Conservation (phyloP, 352 stramenopile genomes). For the Phytophthora foliorum region DNA sequence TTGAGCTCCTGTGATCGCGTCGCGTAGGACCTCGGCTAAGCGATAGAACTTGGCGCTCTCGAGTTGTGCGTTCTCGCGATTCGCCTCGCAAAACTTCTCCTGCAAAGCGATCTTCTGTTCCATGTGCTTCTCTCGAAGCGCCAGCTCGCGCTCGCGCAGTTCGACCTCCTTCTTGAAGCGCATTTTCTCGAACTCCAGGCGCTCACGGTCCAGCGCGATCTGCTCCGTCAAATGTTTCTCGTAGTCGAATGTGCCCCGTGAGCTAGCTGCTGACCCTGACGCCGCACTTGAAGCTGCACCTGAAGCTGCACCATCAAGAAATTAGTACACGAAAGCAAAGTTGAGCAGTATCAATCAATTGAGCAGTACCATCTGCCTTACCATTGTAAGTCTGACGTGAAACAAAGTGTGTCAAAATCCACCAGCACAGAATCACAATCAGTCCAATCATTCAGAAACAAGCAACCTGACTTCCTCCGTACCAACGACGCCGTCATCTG, state of each 20-base stretch:
- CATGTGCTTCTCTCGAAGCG: slow-evolving; percentile 72
- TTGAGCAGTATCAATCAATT: no score
- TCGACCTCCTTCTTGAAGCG: slow-evolving; percentile 84
- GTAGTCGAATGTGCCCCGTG: slow-evolving; percentile 70
- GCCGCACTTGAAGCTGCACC: slow-evolving; percentile 17
- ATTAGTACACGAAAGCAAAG: background rate
- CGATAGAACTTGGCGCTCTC: slow-evolving; percentile 70
- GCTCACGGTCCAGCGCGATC: slow-evolving; percentile 75
- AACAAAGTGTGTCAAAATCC: background rate
- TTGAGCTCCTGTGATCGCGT: slow-evolving; percentile 52
- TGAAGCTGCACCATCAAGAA: slow-evolving; percentile 16
- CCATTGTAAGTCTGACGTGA: slow-evolving; percentile 34
- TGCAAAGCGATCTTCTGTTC: slow-evolving; percentile 66
- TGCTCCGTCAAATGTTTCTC: slow-evolving; percentile 81
- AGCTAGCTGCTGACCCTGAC: slow-evolving; percentile 18
- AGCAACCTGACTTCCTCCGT: no score
- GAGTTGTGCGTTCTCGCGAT: slow-evolving; percentile 52
- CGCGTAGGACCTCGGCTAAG: slow-evolving; percentile 67
- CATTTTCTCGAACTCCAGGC: slow-evolving; percentile 76
- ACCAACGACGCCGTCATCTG: slow-evolving; percentile 60
- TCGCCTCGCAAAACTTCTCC: slow-evolving; percentile 61
- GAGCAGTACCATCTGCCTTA: slow-evolving; percentile 14
- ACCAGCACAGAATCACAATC: background rate
- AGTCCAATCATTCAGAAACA: background rate
- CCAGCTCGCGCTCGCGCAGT: slow-evolving; percentile 72